Percentiles rank a stretch among this genome's conserved stretches.
These are phyloP conservation scores for Suhomyces coccinellae DNA, from an alignment of 1,139 yeast genomes.

Conservation along the genomic window DNA sequence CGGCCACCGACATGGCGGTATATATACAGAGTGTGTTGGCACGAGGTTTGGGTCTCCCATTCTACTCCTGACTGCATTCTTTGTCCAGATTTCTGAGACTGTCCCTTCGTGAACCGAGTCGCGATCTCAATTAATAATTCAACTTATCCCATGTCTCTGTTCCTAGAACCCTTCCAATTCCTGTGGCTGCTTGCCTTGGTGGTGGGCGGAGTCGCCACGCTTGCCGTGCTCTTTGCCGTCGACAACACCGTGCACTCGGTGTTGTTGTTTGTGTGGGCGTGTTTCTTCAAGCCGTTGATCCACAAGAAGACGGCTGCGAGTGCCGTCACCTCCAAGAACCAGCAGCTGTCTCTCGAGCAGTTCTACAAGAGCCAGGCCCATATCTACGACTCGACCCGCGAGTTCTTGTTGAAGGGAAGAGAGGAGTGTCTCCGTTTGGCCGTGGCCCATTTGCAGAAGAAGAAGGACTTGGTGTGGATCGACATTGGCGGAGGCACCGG, in stretches of 20 bases:
- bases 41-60: neutral
- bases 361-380: conserved; percentile 78
- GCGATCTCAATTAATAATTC: too few species aligned
- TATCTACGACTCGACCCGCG: conserved; percentile 70
- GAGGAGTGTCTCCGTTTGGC: conserved; percentile 63
- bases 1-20: neutral
- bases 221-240: conserved; percentile 17
- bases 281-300: conserved; percentile 70
- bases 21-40: too few species aligned
- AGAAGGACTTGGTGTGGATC: conserved; percentile 64
- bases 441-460: conserved; percentile 49
- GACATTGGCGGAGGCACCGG: conserved; percentile 91
- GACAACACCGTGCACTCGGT: conserved; percentile 31
- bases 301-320: conserved; percentile 29
- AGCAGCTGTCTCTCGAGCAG: conserved; percentile 67
- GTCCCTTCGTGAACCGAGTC: too few species aligned
- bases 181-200: conserved; percentile 1
- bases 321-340: conserved; percentile 37
- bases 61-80: too few species aligned
- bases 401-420: conserved; percentile 66
- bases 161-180: neutral
- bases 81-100: too few species aligned
- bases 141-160: neutral
- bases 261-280: conserved; percentile 48
- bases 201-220: conserved; percentile 4